These are phyloP conservation scores for Myxozyma vanderwaltii DNA, from an alignment of 805 yeast species.

Conservation along the genomic window DNA sequence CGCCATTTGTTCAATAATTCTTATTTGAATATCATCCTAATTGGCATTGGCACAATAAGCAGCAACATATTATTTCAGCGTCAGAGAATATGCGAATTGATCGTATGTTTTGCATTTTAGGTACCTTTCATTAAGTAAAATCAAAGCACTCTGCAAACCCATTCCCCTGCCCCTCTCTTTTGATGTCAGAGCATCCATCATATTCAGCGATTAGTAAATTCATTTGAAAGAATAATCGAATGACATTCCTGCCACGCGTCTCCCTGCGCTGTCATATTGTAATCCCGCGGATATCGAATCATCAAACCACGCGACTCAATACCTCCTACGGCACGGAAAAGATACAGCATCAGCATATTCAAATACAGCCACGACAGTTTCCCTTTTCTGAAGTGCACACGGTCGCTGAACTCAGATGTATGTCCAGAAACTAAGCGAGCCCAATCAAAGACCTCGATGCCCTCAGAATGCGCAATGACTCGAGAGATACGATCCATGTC, in stretches of 20 bases:
- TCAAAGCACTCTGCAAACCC: too few relatives aligned
- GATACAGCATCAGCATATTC: constrained; percentile 25
- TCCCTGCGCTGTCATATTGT: background rate
- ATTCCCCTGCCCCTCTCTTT: too few relatives aligned
- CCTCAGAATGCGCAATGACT: constrained; percentile 13
- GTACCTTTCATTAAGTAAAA: too few relatives aligned
- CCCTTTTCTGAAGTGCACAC: constrained; percentile 13
- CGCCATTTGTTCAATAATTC: too few relatives aligned
- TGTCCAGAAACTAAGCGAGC: constrained; percentile 16
- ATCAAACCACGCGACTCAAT: constrained; percentile 11
- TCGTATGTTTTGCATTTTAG: too few relatives aligned
- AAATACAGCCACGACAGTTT: constrained; percentile 13
- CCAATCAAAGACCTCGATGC: constrained; percentile 27
- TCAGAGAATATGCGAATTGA: too few relatives aligned
- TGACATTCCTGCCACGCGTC: constrained; percentile 7
- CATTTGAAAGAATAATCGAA: background rate
- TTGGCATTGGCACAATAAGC: too few relatives aligned
- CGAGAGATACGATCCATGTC: constrained; percentile 23
- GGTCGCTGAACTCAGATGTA: constrained; percentile 5
- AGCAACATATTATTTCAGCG: too few relatives aligned
- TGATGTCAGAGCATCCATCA: too few relatives aligned
- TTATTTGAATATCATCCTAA: too few relatives aligned
- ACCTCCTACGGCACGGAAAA: constrained; percentile 27
- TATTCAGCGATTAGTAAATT: background rate
- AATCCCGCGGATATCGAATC: background rate